Conservation (phyloP, 202 grass and related monocot genomes). For the Elaeis oleifera region DNA sequence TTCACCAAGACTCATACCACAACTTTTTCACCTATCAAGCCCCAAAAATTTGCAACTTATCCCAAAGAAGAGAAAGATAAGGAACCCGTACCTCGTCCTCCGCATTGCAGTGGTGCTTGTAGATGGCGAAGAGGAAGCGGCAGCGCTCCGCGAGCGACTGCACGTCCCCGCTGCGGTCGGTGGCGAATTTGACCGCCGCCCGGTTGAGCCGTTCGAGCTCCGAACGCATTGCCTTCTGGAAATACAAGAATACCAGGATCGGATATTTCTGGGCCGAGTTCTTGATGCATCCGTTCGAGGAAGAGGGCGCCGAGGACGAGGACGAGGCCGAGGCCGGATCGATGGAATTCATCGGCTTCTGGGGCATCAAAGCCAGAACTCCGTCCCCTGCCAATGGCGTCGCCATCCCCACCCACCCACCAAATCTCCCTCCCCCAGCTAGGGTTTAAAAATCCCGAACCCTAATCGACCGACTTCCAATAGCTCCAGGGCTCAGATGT, state of each 20-base stretch:
- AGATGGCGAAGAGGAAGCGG: slow-evolving; percentile 77
- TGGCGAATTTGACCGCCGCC: slow-evolving; percentile 56
- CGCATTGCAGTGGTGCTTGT: slow-evolving; percentile 90
- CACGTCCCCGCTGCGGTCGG: slow-evolving; percentile 32
- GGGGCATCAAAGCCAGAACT: slow-evolving; percentile 39
- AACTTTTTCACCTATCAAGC: too few relatives aligned
- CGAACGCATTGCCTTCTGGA: slow-evolving; percentile 92
- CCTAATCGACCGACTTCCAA: not conserved
- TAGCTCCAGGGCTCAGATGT: not conserved
- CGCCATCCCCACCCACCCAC: slow-evolving; percentile 25
- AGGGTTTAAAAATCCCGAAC: not conserved
- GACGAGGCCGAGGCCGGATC: slow-evolving; percentile 21
- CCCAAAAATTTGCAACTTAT: too few relatives aligned
- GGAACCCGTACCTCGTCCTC: slow-evolving; percentile 64
- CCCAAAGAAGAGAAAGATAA: not conserved
- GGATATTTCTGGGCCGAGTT: slow-evolving; percentile 46
- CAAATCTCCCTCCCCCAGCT: not conserved
- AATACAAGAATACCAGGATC: slow-evolving; percentile 79
- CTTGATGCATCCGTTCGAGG: not conserved
- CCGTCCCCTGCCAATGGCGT: slow-evolving; percentile 66
- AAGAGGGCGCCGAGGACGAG: slow-evolving; percentile 33
- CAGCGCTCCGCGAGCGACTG: slow-evolving; percentile 36
- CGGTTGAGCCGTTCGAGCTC: slow-evolving; percentile 66
- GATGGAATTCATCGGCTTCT: slow-evolving; percentile 27
- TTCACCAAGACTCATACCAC: too few relatives aligned